Evolutionary conservation across 2,329 filamentous ascomycete species (phyloP), one percentile per base, ranked within the genome.

Genomic region (Sclerotinia borealis): DNA sequence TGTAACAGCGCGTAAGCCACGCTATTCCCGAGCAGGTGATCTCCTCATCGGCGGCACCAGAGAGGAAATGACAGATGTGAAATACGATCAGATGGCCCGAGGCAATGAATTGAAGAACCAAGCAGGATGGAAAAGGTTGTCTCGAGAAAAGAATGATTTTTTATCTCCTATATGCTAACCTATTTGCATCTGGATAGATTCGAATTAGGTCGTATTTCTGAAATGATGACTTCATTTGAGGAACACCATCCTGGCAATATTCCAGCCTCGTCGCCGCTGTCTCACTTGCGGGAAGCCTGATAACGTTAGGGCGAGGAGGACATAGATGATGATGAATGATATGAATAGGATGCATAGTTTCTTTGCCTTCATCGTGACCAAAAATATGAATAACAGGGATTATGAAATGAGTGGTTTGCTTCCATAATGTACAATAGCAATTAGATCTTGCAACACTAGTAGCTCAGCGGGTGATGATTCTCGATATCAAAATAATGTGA

Each of bases 1-100:
- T n/a, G 65, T 74, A 13, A 73, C 72, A 3, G 72, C 68, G 3
- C 68, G 71, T 8, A 73, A 73, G 29, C 72, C 72, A 31, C 61
- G 47, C 11, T 41, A 48, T 4, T 65, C 68, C 13, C 67, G 72
- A 11, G 64, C 68, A 8, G 72, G 72, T 7, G 72, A 74, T 50
- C 58, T 71, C 0, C 68, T 73, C 19, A 22, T 50, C 3, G 66
- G 72, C 48, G 71, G 72, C 11, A 64, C 60, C 10, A 63, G 72
- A 61, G 64, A 71, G 49, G 70, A 70, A 31, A 73, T 73, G 72
- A 71, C 69, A 1, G 64, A 64, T 11, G 67, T 67, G 1, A 73
- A 66, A 25, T 72, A 73, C 47, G 63, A 70, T 59, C 63, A 68
- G 25, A 72, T 73, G 70, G 68, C 70, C 13, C 51, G 67, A 39